Base-by-base conservation (phyloP, 768 basidiomycete genomes). In the Trametopsis cervina region DNA sequence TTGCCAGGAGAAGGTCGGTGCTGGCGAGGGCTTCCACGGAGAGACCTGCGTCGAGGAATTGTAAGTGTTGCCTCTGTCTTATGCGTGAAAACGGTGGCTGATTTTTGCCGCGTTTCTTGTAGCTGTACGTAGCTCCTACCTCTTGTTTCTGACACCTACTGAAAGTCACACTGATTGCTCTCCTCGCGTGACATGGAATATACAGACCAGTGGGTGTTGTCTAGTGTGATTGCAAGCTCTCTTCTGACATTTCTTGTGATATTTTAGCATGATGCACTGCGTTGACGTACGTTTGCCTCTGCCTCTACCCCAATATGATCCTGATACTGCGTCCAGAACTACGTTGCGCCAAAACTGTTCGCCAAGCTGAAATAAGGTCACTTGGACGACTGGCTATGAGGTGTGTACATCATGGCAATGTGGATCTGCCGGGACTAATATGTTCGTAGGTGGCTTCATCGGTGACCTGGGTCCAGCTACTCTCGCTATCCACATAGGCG, bases 1-100 rank as follows among this genome's bases (percentile, higher is more conserved):
- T 61, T 95, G 93, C 66, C 78, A 88, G 63, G 87, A 93, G 66
- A 93, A 90, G 69, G 83, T 96, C 40, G 67, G 80, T 50, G 74
- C 72, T 24, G 93, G 92, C 22, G 62, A 92, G 59, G 92, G 90
- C 33, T 90, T 77, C 78, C 83, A 89, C 63, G 81, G 81, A 54
- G 93, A 95, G 73, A 91, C 94, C 63, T 95, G 91, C 61, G 85
- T 93, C 29, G 89, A 92, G 69, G 90, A 91, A 75, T 64, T 91
- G 86, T 67, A 53, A 48, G 65, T 65, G 4, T 43, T 18, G 10
- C n/a, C 15, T 33, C 15, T 33, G 29, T 33, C 29, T 21, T 12
- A 5, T n/a, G n/a, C n/a, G n/a, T n/a, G n/a, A n/a, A n/a, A n/a
- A n/a, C n/a, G n/a, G n/a, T n/a, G n/a, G 11, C 13, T 22, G 0